phyloP scores from a whole-genome alignment of 495 filamentous ascomycete species.

The Neurospora sp. region DNA sequence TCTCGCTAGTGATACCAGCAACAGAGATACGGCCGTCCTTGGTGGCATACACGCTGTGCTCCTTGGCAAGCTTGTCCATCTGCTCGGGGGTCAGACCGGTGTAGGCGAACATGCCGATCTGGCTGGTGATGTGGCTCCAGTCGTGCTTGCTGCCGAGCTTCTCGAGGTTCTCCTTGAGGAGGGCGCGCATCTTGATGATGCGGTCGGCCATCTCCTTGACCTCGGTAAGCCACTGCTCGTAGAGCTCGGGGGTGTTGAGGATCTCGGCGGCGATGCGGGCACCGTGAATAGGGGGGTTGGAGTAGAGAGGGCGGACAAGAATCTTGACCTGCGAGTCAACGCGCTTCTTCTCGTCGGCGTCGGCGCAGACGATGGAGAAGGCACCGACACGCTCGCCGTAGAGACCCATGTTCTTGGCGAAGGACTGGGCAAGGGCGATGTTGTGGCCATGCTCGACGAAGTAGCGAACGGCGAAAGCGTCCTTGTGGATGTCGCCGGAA shows the following conservation, averaged over 20 bases:
- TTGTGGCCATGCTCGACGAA: constrained; percentile 90
- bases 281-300: constrained; percentile 93
- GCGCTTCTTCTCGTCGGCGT: constrained; percentile 85
- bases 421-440: constrained; percentile 82
- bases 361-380: constrained; percentile 82
- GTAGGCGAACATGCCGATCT: constrained; percentile 99
- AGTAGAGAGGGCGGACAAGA: constrained; percentile 92
- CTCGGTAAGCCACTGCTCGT: constrained; percentile 90
- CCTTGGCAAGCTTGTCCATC: constrained; percentile 86
- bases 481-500: constrained; percentile 78
- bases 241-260: constrained; percentile 75
- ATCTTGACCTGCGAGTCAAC: constrained; percentile 98
- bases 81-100: constrained; percentile 87
- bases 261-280: constrained; percentile 90
- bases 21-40: constrained; percentile 97
- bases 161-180: constrained; percentile 89
- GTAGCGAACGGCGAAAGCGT: constrained; percentile 86
- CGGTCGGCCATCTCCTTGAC: constrained; percentile 99
- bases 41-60: constrained; percentile 97
- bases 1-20: constrained; percentile 86
- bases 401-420: constrained; percentile 99
- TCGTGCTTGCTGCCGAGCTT: constrained; percentile 89
- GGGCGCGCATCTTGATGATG: constrained; percentile 93
- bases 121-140: constrained; percentile 96
- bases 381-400: constrained; percentile 98